These are phyloP conservation scores for Fusarium austroafricanum DNA, from an alignment of 2,329 filamentous ascomycete species.

Conservation along the genomic window DNA sequence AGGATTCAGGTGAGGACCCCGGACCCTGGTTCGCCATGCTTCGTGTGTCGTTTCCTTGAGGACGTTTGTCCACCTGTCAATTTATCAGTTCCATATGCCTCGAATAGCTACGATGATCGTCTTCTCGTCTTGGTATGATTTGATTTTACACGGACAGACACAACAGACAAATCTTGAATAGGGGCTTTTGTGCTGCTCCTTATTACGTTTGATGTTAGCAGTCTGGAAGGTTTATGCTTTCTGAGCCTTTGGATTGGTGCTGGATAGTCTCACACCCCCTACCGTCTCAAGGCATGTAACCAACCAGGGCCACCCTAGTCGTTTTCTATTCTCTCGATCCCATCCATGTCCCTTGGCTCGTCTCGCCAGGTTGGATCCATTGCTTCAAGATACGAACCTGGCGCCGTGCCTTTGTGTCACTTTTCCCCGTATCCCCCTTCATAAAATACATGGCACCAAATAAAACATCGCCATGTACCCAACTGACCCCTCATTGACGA, in stretches of 20 bases:
- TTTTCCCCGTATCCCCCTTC: conserved; percentile 49
- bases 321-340: conserved; percentile 39
- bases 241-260: conserved; percentile 18
- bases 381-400: conserved; percentile 49
- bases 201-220: conserved; percentile 10
- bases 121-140: conserved; percentile 3
- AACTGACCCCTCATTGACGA: conserved; percentile 45
- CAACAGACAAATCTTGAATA: conserved; percentile 1
- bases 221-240: conserved; percentile 19
- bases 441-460: conserved; percentile 49
- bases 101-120: conserved; percentile 5
- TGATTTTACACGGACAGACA: conserved; percentile 1
- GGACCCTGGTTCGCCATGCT: conserved; percentile 41
- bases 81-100: conserved; percentile 9
- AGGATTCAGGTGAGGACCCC: conserved; percentile 47
- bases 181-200: conserved; percentile 20
- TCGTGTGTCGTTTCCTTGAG: conserved; percentile 31
- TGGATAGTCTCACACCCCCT: conserved; percentile 37
- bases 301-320: conserved; percentile 35
- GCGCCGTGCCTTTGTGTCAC: conserved; percentile 47
- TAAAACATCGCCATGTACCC: conserved; percentile 48
- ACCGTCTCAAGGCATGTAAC: conserved; percentile 14
- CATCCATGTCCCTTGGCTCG: conserved; percentile 44
- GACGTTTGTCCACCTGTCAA: conserved; percentile 33
- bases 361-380: conserved; percentile 46